phyloP scores from a whole-genome alignment of 2,329 filamentous ascomycete species.

The Dothideomycetes sp. region DNA sequence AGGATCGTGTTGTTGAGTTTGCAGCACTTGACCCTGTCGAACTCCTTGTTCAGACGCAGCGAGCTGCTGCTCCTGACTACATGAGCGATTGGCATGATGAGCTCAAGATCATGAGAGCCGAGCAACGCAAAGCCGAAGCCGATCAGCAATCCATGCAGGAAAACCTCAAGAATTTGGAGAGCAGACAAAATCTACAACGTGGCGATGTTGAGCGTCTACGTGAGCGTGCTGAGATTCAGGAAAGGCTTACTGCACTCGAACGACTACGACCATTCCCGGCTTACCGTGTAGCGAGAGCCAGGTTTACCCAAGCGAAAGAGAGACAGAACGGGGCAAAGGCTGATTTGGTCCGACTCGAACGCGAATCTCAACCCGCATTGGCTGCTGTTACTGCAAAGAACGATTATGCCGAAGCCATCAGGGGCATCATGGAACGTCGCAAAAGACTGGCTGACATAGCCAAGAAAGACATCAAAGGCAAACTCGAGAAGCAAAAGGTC shows the following conservation, averaged over 20 bases:
- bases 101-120: slow-evolving; percentile 60
- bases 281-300: slow-evolving; percentile 49
- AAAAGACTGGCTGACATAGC: slow-evolving; percentile 40
- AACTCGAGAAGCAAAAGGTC: slow-evolving; percentile 30
- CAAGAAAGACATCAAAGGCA: slow-evolving; percentile 43
- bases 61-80: slow-evolving; percentile 73
- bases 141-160: slow-evolving; percentile 25
- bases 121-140: slow-evolving; percentile 56
- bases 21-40: slow-evolving; percentile 73
- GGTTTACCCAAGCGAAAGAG: slow-evolving; percentile 45
- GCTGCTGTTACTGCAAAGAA: slow-evolving; percentile 61
- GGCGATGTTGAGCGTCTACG: slow-evolving; percentile 75
- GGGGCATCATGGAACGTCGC: slow-evolving; percentile 47
- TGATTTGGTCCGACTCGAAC: slow-evolving; percentile 52
- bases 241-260: slow-evolving; percentile 56
- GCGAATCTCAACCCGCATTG: slow-evolving; percentile 57
- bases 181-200: slow-evolving; percentile 63
- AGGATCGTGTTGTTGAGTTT: slow-evolving; percentile 93
- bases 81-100: slow-evolving; percentile 71
- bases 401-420: slow-evolving; percentile 52
- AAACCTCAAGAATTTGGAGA: slow-evolving; percentile 58
- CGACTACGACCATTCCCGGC: slow-evolving; percentile 56
- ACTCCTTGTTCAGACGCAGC: slow-evolving; percentile 73
- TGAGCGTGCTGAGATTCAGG: slow-evolving; percentile 61
- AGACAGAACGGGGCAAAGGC: slow-evolving; percentile 45